Evolutionary conservation across 768 basidiomycete species (phyloP).

Genomic region (Mycena maculata): DNA sequence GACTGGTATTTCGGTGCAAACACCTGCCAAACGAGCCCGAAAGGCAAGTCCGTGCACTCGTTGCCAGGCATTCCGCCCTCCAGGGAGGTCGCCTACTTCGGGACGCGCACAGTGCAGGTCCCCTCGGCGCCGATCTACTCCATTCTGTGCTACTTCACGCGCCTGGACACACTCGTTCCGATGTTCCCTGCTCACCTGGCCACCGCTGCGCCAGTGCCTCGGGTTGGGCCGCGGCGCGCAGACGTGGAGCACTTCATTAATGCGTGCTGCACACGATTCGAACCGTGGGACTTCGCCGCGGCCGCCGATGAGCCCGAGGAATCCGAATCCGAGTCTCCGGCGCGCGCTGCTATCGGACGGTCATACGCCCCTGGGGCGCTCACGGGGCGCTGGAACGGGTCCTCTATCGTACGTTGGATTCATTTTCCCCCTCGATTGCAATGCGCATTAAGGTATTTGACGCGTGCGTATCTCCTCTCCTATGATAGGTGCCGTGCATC

Average conservation of each 20-base stretch:
- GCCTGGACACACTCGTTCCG: slow-evolving; percentile 49
- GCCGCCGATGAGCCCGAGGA: background rate
- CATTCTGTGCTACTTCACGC: slow-evolving; percentile 59
- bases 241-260: slow-evolving; percentile 58
- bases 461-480: too few relatives aligned
- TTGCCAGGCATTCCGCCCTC: slow-evolving; percentile 43
- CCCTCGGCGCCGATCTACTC: slow-evolving; percentile 61
- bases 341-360: slow-evolving; percentile 9
- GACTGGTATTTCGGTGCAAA: slow-evolving; percentile 4
- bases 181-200: slow-evolving; percentile 54
- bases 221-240: slow-evolving; percentile 59
- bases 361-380: slow-evolving; percentile 57
- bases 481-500: slow-evolving; percentile 54
- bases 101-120: slow-evolving; percentile 47
- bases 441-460: too few relatives aligned
- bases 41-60: slow-evolving; percentile 34
- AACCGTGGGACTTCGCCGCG: slow-evolving; percentile 40
- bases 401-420: slow-evolving; percentile 53
- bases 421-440: too few relatives aligned
- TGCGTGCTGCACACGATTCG: slow-evolving; percentile 56
- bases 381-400: slow-evolving; percentile 63
- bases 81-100: slow-evolving; percentile 57
- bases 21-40: slow-evolving; percentile 4
- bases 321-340: too few relatives aligned
- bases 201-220: slow-evolving; percentile 37